Evolutionary conservation across 2,329 filamentous ascomycete species (phyloP).

Genomic region (Hypoxylon sp.): DNA sequence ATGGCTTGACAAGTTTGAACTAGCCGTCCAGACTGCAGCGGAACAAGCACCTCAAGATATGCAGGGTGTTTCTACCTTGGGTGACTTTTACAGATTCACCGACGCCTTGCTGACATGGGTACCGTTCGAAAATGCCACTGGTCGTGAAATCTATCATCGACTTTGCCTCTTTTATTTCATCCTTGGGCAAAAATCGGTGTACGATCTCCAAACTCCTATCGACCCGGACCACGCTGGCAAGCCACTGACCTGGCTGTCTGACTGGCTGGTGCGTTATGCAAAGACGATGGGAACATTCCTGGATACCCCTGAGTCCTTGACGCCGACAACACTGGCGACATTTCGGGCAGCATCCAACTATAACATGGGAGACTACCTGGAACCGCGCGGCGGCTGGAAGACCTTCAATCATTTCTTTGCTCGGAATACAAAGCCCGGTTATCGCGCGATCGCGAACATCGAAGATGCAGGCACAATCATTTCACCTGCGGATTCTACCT

Average conservation of each 20-base stretch:
- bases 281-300: neutral
- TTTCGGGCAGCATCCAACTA: neutral
- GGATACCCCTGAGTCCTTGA: conserved; percentile 1
- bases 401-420: conserved; percentile 55
- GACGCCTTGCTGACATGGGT: neutral
- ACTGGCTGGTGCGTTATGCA: conserved; percentile 1
- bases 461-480: conserved; percentile 40
- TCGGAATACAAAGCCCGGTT: conserved; percentile 49
- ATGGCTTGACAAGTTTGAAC: too few species aligned
- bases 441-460: too few species aligned
- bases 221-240: neutral
- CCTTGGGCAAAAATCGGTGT: conserved; percentile 1
- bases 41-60: too few species aligned
- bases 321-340: too few species aligned
- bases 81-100: neutral
- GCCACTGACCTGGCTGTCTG: neutral
- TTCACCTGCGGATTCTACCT: conserved; percentile 51
- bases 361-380: neutral
- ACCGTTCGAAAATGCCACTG: neutral
- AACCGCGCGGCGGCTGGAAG: conserved; percentile 45
- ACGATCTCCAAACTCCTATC: neutral
- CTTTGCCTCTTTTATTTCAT: conserved; percentile 6
- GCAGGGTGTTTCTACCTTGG: too few species aligned
- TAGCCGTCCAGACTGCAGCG: too few species aligned
- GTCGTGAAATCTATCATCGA: neutral